Evolutionary conservation across 768 basidiomycete genomes (phyloP), one percentile per base, ranked within the genome.

Genomic region (Mycena filopes): DNA sequence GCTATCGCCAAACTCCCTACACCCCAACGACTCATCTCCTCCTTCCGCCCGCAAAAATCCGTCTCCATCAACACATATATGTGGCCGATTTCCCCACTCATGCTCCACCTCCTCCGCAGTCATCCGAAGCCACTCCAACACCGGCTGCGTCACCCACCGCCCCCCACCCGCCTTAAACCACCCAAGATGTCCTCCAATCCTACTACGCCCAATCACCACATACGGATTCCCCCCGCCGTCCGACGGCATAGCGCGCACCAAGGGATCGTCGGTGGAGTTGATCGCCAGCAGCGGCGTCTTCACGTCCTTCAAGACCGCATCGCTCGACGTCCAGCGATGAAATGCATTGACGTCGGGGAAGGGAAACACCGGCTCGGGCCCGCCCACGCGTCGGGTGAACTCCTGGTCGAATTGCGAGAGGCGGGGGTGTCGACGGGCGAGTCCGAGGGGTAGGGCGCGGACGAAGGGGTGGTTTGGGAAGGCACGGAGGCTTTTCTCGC

Each of bases 261-360:
- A 47, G 11, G 57, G 57, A 41, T 59, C 57, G 26, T 59, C 46
- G 25, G 57, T 59, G 18, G 57, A 59, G 57, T 59, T 59, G 25
- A 59, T 59, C 20, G 57, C 47, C 12, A 59, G 47, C 5, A 59
- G 38, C 8, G 57, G 57, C 15, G 49, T 38, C 11, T 12, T 40
- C 10, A 59, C 57, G n/a, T 59, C 38, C 26, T n/a, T n/a, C n/a
- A n/a, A n/a, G n/a, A n/a, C n/a, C n/a, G n/a, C 49, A 28, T 59
- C 36, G 47, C 57, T 59, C 26, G 57, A 40, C 47, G 57, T 47
- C 57, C 57, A 59, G 25, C 41, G 36, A 11, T 59, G 49, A 29
- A 49, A 59, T 3, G 47, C 21, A 2, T 59, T 25, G 36, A 59
- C 16, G 21, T 49, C 47, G 0, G 57, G 38, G 12, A 59, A 59